Evolutionary conservation across 2,329 filamentous ascomycete species (phyloP).

Genomic region (Fusarium odoratissimum): DNA sequence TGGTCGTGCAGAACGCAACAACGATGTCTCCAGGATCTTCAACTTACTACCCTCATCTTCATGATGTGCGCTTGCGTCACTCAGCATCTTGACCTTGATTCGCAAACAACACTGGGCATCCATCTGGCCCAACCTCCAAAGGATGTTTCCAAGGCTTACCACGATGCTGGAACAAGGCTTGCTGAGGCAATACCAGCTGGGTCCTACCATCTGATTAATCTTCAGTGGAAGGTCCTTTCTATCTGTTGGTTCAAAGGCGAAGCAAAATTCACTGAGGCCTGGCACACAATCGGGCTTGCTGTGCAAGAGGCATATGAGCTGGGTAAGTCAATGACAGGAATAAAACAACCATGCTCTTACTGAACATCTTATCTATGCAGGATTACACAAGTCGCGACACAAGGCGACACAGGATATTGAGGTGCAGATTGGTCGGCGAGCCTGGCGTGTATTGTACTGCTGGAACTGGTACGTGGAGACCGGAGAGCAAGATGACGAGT

Average conservation of each 20-base stretch:
- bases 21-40: not conserved
- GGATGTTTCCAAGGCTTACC: not conserved
- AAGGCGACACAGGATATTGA: not conserved
- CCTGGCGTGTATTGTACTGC: constrained; percentile 8
- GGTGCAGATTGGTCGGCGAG: constrained; percentile 4
- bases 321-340: not conserved
- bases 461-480: constrained; percentile 1
- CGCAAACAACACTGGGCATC: not conserved
- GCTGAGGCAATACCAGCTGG: not conserved
- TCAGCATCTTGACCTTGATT: not conserved
- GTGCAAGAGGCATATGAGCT: constrained; percentile 22
- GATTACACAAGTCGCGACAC: not conserved
- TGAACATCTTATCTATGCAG: not conserved
- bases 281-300: constrained; percentile 5
- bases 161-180: not conserved
- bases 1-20: not conserved
- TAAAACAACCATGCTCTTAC: rapidly evolving
- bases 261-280: constrained; percentile 11
- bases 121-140: not conserved
- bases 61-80: constrained; percentile 25
- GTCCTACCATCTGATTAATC: not conserved
- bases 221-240: constrained; percentile 14
- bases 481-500: rapidly evolving
- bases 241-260: constrained; percentile 21
- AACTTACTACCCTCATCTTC: constrained; percentile 9